Conservation (phyloP, 768 basidiomycete genomes). For the Suillus cothurnatus region DNA sequence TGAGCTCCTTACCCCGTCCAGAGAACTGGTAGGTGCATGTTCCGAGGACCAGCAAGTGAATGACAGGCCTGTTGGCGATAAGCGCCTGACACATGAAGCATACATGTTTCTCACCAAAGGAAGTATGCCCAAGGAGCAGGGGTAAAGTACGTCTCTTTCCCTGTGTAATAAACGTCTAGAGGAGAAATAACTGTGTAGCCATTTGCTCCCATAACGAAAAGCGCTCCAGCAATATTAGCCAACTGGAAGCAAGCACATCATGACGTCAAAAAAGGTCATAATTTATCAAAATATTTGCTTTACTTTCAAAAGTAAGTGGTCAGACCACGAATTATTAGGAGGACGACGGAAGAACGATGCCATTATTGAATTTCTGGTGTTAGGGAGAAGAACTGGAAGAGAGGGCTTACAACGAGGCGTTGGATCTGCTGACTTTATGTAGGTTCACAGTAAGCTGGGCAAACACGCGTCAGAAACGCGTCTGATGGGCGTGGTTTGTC, state of each 20-base stretch:
- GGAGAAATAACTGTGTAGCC: conserved; percentile 62
- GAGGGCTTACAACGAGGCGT: conserved; percentile 14
- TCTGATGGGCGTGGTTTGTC: conserved; percentile 26
- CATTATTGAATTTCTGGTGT: conserved; percentile 19
- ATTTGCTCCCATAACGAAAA: conserved; percentile 61
- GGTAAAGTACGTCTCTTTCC: conserved; percentile 68
- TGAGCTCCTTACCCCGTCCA: conserved; percentile 52
- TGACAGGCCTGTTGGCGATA: conserved; percentile 46
- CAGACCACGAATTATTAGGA: conserved; percentile 40
- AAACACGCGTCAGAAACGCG: conserved; percentile 7
- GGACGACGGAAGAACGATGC: conserved; percentile 23
- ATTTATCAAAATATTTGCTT: conserved; percentile 6
- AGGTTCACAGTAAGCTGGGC: conserved; percentile 12
- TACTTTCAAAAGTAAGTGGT: conserved; percentile 59
- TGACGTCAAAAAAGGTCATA: conserved; percentile 10
- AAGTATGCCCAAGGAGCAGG: conserved; percentile 64
- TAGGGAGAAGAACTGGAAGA: conserved; percentile 16
- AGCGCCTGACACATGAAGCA: not conserved
- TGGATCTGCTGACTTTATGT: conserved; percentile 26
- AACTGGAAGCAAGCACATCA: conserved; percentile 32
- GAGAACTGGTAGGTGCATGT: conserved; percentile 65
- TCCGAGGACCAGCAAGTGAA: conserved; percentile 68
- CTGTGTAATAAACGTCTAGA: conserved; percentile 45
- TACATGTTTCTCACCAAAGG: conserved; percentile 48
- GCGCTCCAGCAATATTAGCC: conserved; percentile 56